phyloP scores from a whole-genome alignment of 1,284 basidiomycete genomes.

The Naganishia sp. region DNA sequence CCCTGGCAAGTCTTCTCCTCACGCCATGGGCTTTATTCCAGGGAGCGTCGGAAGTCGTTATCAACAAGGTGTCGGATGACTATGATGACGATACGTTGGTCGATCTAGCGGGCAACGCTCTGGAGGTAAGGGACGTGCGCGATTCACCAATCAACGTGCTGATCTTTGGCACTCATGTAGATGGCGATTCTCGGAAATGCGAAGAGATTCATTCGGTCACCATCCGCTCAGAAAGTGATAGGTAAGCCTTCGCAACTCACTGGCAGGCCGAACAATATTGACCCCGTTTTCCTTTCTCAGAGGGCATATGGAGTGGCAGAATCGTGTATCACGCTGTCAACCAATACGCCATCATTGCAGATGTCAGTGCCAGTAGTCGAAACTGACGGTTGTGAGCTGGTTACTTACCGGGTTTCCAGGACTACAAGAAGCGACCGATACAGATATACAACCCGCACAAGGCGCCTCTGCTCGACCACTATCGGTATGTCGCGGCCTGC shows the following conservation, averaged over 20 bases:
- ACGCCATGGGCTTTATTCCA: slow-evolving; percentile 85
- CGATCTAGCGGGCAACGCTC: slow-evolving; percentile 79
- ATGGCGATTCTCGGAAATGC: slow-evolving; percentile 83
- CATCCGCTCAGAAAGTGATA: slow-evolving; percentile 84
- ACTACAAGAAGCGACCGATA: slow-evolving; percentile 86
- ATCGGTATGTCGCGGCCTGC: slow-evolving; percentile 61
- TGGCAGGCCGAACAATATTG: slow-evolving; percentile 44
- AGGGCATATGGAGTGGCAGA: slow-evolving; percentile 63
- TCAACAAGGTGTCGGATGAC: slow-evolving; percentile 68
- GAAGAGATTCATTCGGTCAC: slow-evolving; percentile 81
- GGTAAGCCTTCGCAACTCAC: slow-evolving; percentile 44
- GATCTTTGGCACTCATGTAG: slow-evolving; percentile 33
- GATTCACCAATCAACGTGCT: background rate
- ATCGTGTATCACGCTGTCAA: slow-evolving; percentile 87
- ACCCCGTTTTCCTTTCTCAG: slow-evolving; percentile 67
- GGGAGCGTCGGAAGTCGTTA: slow-evolving; percentile 68
- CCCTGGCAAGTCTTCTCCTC: slow-evolving; percentile 75
- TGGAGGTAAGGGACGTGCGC: slow-evolving; percentile 60
- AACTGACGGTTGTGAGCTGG: background rate
- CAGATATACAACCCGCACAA: slow-evolving; percentile 92
- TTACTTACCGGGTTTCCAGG: slow-evolving; percentile 57
- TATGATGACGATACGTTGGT: slow-evolving; percentile 67
- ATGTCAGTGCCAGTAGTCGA: slow-evolving; percentile 59
- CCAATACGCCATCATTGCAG: slow-evolving; percentile 79
- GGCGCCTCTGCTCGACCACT: slow-evolving; percentile 88